Percentiles rank a stretch among this genome's conserved stretches.
Evolutionary conservation across 2,329 filamentous ascomycete species (phyloP).

Genomic region (Shiraia bambusicola): DNA sequence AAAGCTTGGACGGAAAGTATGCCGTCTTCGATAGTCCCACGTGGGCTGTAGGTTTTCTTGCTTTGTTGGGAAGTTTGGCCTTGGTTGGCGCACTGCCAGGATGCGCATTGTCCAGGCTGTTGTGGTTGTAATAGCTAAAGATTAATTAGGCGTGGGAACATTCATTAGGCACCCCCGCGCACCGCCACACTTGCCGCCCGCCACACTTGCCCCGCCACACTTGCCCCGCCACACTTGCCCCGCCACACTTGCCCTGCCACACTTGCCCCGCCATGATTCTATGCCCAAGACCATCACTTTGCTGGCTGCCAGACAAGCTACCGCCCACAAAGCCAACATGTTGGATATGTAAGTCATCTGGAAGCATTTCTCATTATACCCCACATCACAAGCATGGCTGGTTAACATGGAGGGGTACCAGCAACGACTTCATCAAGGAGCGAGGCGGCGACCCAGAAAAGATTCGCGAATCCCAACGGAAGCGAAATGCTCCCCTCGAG

Average conservation of each 20-base stretch:
- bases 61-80: conserved; percentile 27
- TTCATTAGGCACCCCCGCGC: conserved; percentile 3
- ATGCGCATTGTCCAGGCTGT: not conserved
- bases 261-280: conserved; percentile 6
- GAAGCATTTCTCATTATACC: not conserved
- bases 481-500: conserved; percentile 76
- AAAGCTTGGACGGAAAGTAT: conserved; percentile 36
- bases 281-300: conserved; percentile 18
- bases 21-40: conserved; percentile 32
- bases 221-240: conserved; percentile 4
- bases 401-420: conserved; percentile 33
- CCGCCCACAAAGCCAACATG: not conserved
- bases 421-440: conserved; percentile 63
- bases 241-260: conserved; percentile 9
- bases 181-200: conserved; percentile 8
- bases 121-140: not conserved
- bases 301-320: conserved; percentile 4
- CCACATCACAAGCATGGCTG: not conserved
- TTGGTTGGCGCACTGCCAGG: conserved; percentile 2
- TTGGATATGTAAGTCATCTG: not conserved
- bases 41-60: conserved; percentile 16
- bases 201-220: conserved; percentile 23
- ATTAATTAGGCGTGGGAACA: too few relatives aligned
- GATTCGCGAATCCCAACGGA: conserved; percentile 88
- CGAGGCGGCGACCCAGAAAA: conserved; percentile 88